These are phyloP conservation scores for Penicillium sp. DNA, from an alignment of 2,329 filamentous ascomycete genomes.

Conservation along the genomic window DNA sequence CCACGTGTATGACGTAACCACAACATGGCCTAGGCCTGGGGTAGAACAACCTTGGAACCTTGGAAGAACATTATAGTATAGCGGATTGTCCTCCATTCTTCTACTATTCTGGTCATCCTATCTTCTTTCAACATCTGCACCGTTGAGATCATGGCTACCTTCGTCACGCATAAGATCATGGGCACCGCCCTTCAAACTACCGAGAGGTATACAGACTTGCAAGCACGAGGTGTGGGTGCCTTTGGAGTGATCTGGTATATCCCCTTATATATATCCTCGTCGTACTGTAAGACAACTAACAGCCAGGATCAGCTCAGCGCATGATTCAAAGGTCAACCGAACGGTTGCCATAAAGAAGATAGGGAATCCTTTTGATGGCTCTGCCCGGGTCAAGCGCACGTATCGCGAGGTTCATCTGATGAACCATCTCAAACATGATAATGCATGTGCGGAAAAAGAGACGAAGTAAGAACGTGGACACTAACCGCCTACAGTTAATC, in stretches of 20 bases:
- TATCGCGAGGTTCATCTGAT: constrained; percentile 9
- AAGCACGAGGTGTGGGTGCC: not conserved
- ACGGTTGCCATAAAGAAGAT: constrained; percentile 9
- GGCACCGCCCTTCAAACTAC: constrained; percentile 2
- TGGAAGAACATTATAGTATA: not conserved
- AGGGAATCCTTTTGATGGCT: not conserved
- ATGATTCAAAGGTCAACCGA: not conserved
- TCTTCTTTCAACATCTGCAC: not conserved
- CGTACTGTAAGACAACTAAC: not conserved
- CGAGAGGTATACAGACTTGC: not conserved
- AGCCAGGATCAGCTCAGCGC: not conserved
- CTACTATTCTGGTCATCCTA: not conserved
- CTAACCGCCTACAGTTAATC: constrained; percentile 1
- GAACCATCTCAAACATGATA: constrained; percentile 12
- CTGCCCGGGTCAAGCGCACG: constrained; percentile 2
- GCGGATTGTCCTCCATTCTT: too few relatives aligned
- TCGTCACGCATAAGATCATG: constrained; percentile 2
- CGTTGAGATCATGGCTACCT: not conserved
- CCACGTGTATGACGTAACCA: not conserved
- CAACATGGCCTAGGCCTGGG: not conserved
- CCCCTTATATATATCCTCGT: not conserved
- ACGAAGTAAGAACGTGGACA: too few relatives aligned
- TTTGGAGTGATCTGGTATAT: constrained; percentile 6
- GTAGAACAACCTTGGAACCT: not conserved
- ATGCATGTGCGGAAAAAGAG: not conserved